phyloP scores from a whole-genome alignment of 148 eudicot species.

The Agrostemma githago region DNA sequence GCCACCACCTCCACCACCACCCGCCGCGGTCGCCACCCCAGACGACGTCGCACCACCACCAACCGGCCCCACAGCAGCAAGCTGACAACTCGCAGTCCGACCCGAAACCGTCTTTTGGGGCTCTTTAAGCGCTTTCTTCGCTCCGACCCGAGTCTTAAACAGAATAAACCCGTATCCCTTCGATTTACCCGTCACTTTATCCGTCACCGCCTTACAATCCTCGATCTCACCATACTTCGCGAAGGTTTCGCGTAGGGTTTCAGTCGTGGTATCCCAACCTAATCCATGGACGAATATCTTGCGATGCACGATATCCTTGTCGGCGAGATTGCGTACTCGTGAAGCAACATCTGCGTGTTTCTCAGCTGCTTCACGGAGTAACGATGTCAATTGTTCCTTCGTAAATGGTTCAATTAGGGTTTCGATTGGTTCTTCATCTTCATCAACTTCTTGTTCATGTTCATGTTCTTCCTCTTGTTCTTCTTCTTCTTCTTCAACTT shows the following conservation, averaged over 20 bases:
- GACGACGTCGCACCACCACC: background rate
- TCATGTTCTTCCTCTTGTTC: slow-evolving; percentile 21
- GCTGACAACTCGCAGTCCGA: slow-evolving; percentile 73
- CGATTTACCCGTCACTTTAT: slow-evolving; percentile 68
- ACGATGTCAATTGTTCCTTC: slow-evolving; percentile 51
- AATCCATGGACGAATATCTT: slow-evolving; percentile 93
- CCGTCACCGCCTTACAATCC: slow-evolving; percentile 76
- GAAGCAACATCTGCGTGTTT: slow-evolving; percentile 41
- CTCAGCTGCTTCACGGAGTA: slow-evolving; percentile 57
- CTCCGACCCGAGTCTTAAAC: slow-evolving; percentile 61
- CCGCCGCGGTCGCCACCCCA: slow-evolving; percentile 21
- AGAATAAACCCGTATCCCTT: slow-evolving; percentile 86
- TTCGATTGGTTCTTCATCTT: slow-evolving; percentile 59
- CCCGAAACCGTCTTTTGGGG: slow-evolving; percentile 86
- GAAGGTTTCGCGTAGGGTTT: slow-evolving; percentile 46
- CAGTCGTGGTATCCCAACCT: slow-evolving; percentile 81
- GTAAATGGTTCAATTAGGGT: slow-evolving; percentile 74
- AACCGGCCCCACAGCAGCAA: slow-evolving; percentile 84
- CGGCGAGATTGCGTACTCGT: slow-evolving; percentile 48
- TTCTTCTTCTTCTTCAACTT: slow-evolving; percentile 11
- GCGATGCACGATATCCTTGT: slow-evolving; percentile 67
- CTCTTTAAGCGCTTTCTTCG: slow-evolving; percentile 53
- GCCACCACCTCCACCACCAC: background rate
- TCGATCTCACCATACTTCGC: slow-evolving; percentile 73
- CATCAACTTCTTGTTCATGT: slow-evolving; percentile 32